phyloP scores from a whole-genome alignment of 176 grass and related monocot species.

The Otatea glauca region DNA sequence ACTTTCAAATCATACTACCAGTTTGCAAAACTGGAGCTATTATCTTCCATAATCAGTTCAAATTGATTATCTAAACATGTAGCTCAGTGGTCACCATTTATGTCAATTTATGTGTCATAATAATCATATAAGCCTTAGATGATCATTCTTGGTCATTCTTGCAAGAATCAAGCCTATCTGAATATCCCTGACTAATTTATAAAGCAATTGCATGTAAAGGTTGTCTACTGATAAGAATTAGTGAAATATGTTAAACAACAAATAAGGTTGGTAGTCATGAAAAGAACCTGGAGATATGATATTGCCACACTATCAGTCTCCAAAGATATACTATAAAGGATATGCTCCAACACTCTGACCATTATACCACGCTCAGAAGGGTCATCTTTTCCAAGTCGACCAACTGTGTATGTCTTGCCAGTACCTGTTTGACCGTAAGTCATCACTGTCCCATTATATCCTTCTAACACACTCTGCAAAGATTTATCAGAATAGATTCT shows the following conservation, averaged over 20 bases:
- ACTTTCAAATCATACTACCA: not conserved
- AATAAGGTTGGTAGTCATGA: not conserved
- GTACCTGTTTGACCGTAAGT: constrained; percentile 99
- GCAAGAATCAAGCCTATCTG: not conserved
- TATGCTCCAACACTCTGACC: constrained; percentile 94
- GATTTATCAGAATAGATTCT: constrained; percentile 44
- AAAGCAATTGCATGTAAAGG: constrained; percentile 9
- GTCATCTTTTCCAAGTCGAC: constrained; percentile 80
- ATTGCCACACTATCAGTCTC: constrained; percentile 64
- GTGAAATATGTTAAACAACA: not conserved
- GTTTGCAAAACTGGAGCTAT: not conserved
- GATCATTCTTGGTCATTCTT: not conserved
- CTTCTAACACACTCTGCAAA: constrained; percentile 97
- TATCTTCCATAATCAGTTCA: constrained; percentile 23
- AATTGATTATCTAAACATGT: constrained; percentile 11
- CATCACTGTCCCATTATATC: constrained; percentile 99
- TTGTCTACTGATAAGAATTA: not conserved
- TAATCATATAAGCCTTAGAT: not conserved
- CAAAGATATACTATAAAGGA: constrained; percentile 62
- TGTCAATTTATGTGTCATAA: not conserved
- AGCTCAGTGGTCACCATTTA: not conserved
- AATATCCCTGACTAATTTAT: constrained; percentile 5
- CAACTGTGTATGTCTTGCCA: constrained; percentile 97
- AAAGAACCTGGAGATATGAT: constrained; percentile 88
- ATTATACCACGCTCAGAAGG: constrained; percentile 90